Conservation (phyloP, 805 yeast genomes). For the Monosporozyma unispora region DNA sequence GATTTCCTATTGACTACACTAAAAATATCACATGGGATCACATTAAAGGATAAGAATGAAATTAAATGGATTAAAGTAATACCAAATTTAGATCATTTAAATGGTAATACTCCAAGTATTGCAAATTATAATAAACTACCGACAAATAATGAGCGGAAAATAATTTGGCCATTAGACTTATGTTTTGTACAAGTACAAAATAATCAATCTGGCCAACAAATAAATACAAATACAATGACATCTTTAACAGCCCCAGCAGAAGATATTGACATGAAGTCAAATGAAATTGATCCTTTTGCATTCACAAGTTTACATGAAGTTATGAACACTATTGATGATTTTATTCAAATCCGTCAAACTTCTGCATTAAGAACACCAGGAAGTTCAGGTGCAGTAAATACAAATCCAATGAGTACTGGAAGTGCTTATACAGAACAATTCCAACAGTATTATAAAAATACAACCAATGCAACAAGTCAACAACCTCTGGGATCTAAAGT, state of each 20-base stretch:
- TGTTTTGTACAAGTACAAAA: constrained; percentile 46
- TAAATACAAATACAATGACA: neutral
- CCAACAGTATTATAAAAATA: constrained; percentile 20
- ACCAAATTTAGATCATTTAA: constrained; percentile 60
- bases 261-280: constrained; percentile 5
- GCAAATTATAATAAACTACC: constrained; percentile 42
- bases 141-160: constrained; percentile 32
- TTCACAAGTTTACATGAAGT: constrained; percentile 24
- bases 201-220: constrained; percentile 1
- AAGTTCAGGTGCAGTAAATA: constrained; percentile 17
- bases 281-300: constrained; percentile 8
- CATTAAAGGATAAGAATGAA: constrained; percentile 18
- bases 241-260: neutral
- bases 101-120: constrained; percentile 57
- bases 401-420: constrained; percentile 27
- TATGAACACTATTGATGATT: constrained; percentile 33
- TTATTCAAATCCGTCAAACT: constrained; percentile 32
- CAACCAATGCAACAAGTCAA: neutral
- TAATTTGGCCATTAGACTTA: constrained; percentile 65
- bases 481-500: neutral
- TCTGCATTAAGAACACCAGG: constrained; percentile 33
- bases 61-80: constrained; percentile 56
- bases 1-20: constrained; percentile 32
- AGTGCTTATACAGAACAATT: constrained; percentile 28
- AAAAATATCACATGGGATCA: constrained; percentile 31